phyloP scores from a whole-genome alignment of 2,329 filamentous ascomycete species.

The Lasiodiplodia hormozganensis region DNA sequence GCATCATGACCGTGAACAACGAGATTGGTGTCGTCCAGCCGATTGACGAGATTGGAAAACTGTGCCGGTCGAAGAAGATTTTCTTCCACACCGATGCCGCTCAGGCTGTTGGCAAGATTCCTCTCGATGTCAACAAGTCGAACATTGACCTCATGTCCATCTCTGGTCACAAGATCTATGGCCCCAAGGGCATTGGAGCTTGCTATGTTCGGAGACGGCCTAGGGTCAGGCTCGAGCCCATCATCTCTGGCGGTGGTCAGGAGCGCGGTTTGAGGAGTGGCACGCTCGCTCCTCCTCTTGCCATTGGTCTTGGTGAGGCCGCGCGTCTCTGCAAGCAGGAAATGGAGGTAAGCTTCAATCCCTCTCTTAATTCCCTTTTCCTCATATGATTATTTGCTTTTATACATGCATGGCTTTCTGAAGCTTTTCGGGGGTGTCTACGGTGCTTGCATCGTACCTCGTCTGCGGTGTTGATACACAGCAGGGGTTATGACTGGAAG shows the following conservation, averaged over 20 bases:
- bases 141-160: slow-evolving; percentile 99
- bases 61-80: slow-evolving; percentile 89
- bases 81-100: slow-evolving; percentile 98
- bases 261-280: slow-evolving; percentile 94
- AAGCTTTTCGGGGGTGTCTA: slow-evolving; percentile 67
- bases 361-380: slow-evolving; percentile 33
- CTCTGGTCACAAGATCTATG: slow-evolving; percentile 98
- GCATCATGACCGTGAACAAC: slow-evolving; percentile 99
- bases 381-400: slow-evolving; percentile 79
- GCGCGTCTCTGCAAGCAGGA: slow-evolving; percentile 91
- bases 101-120: slow-evolving; percentile 98
- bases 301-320: slow-evolving; percentile 94
- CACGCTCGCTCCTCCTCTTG: slow-evolving; percentile 85
- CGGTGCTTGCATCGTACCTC: slow-evolving; percentile 38
- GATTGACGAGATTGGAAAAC: slow-evolving; percentile 86
- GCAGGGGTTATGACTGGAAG: slow-evolving; percentile 70
- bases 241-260: slow-evolving; percentile 96
- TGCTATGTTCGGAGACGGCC: slow-evolving; percentile 94
- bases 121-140: slow-evolving; percentile 95
- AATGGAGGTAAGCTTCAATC: slow-evolving; percentile 74
- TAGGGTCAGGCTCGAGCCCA: slow-evolving; percentile 90
- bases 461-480: slow-evolving; percentile 58
- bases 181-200: slow-evolving; percentile 94
- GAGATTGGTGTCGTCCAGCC: slow-evolving; percentile 99
- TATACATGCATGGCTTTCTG: slow-evolving; percentile 90